Evolutionary conservation across 768 basidiomycete species (phyloP).

Genomic region (Rhizopogon sp.): DNA sequence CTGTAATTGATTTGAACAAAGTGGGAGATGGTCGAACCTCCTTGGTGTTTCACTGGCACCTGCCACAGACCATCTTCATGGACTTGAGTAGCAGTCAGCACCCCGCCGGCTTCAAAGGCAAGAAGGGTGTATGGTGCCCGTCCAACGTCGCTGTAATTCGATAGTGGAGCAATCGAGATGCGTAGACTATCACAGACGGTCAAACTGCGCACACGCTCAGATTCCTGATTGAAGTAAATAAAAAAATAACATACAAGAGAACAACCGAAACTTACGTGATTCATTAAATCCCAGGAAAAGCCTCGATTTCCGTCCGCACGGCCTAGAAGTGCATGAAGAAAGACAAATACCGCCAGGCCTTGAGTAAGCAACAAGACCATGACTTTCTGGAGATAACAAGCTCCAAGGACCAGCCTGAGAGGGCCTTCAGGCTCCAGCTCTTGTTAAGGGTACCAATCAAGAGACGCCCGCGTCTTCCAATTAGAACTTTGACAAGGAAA

Average conservation of each 20-base stretch:
- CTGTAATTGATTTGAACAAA: background rate
- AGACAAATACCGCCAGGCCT: background rate
- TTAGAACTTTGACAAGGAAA: conserved; percentile 3
- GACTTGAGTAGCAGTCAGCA: conserved; percentile 28
- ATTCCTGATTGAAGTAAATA: background rate
- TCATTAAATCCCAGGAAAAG: conserved; percentile 2
- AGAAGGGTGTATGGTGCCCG: conserved; percentile 38
- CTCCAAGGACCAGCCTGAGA: conserved; percentile 13
- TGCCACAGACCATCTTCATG: conserved; percentile 31
- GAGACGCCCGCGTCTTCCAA: conserved; percentile 7
- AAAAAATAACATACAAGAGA: background rate
- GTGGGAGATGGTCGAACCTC: conserved; percentile 28
- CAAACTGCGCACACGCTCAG: background rate
- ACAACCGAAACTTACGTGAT: background rate
- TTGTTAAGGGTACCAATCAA: background rate
- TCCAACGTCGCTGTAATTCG: conserved; percentile 6
- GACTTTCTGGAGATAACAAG: background rate
- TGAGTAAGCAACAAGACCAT: conserved; percentile 11
- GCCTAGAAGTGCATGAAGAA: background rate
- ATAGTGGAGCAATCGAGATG: conserved; percentile 3
- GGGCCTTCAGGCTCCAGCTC: conserved; percentile 3
- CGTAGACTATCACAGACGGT: conserved; percentile 13
- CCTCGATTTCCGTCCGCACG: background rate
- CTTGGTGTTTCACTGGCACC: conserved; percentile 24
- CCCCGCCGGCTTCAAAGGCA: conserved; percentile 33